phyloP scores from a whole-genome alignment of 805 yeast species.

The Cyberlindnera americana region DNA sequence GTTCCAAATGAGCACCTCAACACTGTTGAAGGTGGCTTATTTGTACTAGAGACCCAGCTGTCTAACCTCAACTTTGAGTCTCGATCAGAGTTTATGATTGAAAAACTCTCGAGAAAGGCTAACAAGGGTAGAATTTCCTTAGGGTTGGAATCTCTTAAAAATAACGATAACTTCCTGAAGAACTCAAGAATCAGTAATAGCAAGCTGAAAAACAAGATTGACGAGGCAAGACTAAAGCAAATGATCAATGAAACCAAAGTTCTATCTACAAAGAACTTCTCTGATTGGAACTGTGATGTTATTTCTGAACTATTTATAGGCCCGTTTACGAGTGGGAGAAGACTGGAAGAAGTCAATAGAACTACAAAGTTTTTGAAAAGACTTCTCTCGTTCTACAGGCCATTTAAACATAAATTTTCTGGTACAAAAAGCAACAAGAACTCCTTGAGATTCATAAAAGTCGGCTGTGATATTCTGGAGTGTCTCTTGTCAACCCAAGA shows the following conservation, averaged over 20 bases:
- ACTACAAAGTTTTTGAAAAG: conserved; percentile 86
- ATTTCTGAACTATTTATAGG: conserved; percentile 74
- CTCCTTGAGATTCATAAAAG: conserved; percentile 55
- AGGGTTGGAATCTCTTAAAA: conserved; percentile 30
- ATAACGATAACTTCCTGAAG: conserved; percentile 22
- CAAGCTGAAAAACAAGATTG: conserved; percentile 28
- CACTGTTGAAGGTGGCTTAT: conserved; percentile 2
- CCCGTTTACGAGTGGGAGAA: conserved; percentile 66
- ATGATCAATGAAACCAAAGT: conserved; percentile 69
- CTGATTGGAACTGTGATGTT: conserved; percentile 85
- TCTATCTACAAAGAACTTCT: conserved; percentile 69
- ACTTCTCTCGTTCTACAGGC: conserved; percentile 81
- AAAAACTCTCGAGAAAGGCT: conserved; percentile 38
- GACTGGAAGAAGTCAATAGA: conserved; percentile 72
- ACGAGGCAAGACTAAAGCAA: conserved; percentile 64
- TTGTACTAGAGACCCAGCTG: neutral
- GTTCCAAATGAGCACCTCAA: conserved; percentile 46
- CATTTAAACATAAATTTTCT: conserved; percentile 82
- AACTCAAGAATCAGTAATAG: conserved; percentile 19
- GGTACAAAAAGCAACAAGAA: conserved; percentile 45
- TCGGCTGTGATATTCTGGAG: conserved; percentile 74
- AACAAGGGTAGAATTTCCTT: conserved; percentile 36
- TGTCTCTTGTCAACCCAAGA: conserved; percentile 57
- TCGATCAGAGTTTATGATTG: conserved; percentile 45
- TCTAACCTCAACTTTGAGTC: neutral